phyloP scores from a whole-genome alignment of 305 asterid species.

The Galium porrigens region DNA sequence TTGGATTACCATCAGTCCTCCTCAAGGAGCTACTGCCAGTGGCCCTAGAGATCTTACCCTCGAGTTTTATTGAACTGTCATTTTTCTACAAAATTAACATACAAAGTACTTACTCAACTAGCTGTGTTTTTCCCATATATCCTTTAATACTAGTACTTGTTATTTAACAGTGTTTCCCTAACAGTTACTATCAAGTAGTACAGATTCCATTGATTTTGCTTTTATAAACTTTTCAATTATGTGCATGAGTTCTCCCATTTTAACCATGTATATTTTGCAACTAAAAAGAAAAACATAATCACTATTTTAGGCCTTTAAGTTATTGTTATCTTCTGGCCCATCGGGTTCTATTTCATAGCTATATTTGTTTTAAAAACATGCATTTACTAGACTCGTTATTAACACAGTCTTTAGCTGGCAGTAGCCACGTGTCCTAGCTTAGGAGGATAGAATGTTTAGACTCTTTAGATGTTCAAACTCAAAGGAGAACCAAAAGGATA shows the following conservation, averaged over 20 bases:
- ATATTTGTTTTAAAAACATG: not conserved
- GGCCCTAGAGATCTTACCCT: slow-evolving; percentile 14
- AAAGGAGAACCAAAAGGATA: not conserved
- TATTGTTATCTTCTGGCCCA: not conserved
- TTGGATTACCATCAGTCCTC: slow-evolving; percentile 58
- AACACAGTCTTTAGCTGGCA: not conserved
- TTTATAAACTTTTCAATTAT: not conserved
- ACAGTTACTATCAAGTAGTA: not conserved
- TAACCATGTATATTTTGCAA: not conserved
- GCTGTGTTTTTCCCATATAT: not conserved
- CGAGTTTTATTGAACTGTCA: slow-evolving; percentile 12
- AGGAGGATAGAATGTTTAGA: not conserved
- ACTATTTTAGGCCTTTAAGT: not conserved
- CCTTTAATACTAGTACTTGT: not conserved
- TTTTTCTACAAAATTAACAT: slow-evolving; percentile 3
- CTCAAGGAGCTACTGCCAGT: slow-evolving; percentile 15
- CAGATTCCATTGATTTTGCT: not conserved
- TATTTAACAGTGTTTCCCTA: not conserved
- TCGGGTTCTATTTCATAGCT: not conserved
- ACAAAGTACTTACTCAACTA: not conserved
- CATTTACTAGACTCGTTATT: not conserved
- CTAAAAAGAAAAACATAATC: not conserved
- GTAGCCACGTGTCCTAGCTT: slow-evolving; percentile 1
- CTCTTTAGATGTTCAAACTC: not conserved
- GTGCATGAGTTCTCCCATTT: not conserved